Base-by-base conservation (phyloP, 2,329 filamentous ascomycete genomes). In the Pestalotiopsis sp. region DNA sequence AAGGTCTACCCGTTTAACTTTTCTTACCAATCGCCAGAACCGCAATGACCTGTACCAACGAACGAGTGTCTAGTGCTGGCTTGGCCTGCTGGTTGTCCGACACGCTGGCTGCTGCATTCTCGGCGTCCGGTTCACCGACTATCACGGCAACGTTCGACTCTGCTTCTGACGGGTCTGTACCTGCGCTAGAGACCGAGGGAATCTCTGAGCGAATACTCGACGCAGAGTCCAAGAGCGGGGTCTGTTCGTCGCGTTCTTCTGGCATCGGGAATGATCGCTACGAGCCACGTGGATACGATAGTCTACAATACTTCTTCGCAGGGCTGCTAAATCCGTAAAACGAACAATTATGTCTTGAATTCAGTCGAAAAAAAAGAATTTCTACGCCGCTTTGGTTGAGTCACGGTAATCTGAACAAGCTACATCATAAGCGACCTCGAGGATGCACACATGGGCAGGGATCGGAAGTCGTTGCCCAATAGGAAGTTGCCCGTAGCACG, bases 381-480 rank as follows among this genome's bases (percentile, higher is more conserved):
- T 52, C 45, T 20, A 20, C n/a, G 4, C 45, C 45, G 45, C 17
- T 52, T 9, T 52, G 45, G 17, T n/a, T 59, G 11, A 27, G 27
- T 17, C 57, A 31, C 45, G 17, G 45, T 23, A n/a, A 52, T 9
- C 1, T 52, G 45, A n/a, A n/a, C 41, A 52, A 9, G 4, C 11
- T 36, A 13, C 12, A 12, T 13, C 23, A 13, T n/a, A 62, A 38
- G 36, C 59, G 59, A 40, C 27, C 20, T 14, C 17, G 45, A 38
- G 11, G 4, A 56, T 56, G 36, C 4, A 45, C 4, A 45, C 23
- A 12, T 20, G 13, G 13, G 40, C 62, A 65, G 12, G 62, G 62
- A 23, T 65, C 62, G 62, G 62, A 65, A 23, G 17, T 27, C 12
- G 40, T 52, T 45, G 65, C 65, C 52, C 65, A 66, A 59, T 66